Base-by-base conservation (phyloP, 2,329 filamentous ascomycete species). In the Aspergillus quadricinctus region DNA sequence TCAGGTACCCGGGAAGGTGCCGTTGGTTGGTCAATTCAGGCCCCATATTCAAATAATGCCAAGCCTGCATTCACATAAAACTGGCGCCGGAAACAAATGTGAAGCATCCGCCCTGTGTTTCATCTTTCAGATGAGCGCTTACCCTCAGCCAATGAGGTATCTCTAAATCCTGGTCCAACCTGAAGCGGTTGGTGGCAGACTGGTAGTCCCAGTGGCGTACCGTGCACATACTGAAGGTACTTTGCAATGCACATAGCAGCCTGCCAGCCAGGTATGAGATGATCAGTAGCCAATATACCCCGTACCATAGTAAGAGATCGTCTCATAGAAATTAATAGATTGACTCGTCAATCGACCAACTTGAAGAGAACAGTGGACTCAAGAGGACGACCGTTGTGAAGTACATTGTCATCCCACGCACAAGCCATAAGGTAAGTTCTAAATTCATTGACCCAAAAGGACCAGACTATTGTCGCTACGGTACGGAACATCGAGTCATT, bases 91-190 rank as follows among this genome's bases (percentile, higher is more conserved):
- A 60, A 56, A 68, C 61, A 64, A 62, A 59, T 55, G 55, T 71
- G 67, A 72, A 71, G 68, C 69, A 71, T 64, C 66, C 61, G 64
- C 68, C 61, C 55, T 59, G 64, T 61, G 69, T 72, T 72, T 72
- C 69, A 71, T 62, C 61, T 27, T 59, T 49, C 35, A 37, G 55
- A 63, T 67, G 64, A 67, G 69, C 69, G 69, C 68, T 68, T 70
- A 71, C 62, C 50, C 59, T 59, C 57, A 62, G 55, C 63, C 64
- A 70, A 64, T 64, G 51, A 62, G 55, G 52, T 41, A 31, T 37
- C 41, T 43, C 48, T 29, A 49, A 48, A 49, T 54, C 31, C 48
- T 14, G 49, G 43, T 49, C 50, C 52, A 6, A 55, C 53, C 51
- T 54, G 27, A 27, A 19, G 41, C 31, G 51, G 35, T 57, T 28